Evolutionary conservation across 2,329 filamentous ascomycete species (phyloP), one percentile per base, ranked within the genome.

Genomic region (Colletotrichum zoysiae): DNA sequence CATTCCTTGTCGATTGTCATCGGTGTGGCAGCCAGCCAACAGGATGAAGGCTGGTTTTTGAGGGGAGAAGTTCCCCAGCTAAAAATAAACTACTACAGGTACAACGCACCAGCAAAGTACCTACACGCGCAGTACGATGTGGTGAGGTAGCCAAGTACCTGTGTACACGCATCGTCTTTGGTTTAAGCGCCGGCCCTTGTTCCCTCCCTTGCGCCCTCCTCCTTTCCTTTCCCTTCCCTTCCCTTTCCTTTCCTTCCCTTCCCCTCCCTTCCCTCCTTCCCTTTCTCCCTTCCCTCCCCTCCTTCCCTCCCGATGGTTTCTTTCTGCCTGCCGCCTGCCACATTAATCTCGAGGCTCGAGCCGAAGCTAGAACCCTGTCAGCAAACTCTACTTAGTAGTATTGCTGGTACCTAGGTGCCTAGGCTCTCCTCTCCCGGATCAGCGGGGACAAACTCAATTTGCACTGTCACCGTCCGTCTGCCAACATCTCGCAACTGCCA

Each of bases 181-280:
- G 44, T 59, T 65, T 71, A 71, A 71, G 69, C 69, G 69, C 69
- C 65, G 65, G 56, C 69, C 65, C 69, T 56, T 61, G 65, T 59
- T 20, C 26, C 56, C 59, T 26, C 63, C 59, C 51, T 14, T 18
- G 40, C 14, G 4, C 40, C 40, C 14, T 56, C 55, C 53, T 26
- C 48, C 59, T 35, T 11, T n/a, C 8, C 20, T 18, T 20, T 8
- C 12, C 42, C 58, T 23, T 38, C 48, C 23, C 23, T 51, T 51
- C 56, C 59, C 44, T 18, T 20, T 1, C 18, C n/a, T 35, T n/a
- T 33, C 44, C 33, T 62, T 35, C 33, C n/a, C 11, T 35, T 35
- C 6, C 35, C 35, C 11, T 38, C 35, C 46, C 58, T 35, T 56
- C 59, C 51, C 18, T 20, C 8, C 18, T 18, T 6, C 14, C 48